Evolutionary conservation across 164 flowering plant genomes (phyloP).

Genomic region (Berberis vulgaris): DNA sequence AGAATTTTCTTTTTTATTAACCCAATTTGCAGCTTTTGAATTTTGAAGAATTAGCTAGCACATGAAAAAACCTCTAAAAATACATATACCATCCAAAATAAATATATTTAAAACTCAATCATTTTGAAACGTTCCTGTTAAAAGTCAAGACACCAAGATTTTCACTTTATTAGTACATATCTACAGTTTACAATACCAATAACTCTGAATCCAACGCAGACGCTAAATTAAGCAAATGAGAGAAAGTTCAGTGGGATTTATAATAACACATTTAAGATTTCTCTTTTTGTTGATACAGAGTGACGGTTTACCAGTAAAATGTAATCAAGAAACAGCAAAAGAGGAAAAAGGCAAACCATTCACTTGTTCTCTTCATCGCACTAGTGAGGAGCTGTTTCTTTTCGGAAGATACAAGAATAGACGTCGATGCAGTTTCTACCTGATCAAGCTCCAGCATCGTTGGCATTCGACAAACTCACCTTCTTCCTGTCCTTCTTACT

Average conservation of each 20-base stretch:
- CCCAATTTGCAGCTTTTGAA: no score
- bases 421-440: constrained; percentile 16
- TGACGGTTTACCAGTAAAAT: neutral
- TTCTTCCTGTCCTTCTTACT: constrained; percentile 13
- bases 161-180: neutral
- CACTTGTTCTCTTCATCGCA: constrained; percentile 84
- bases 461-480: constrained; percentile 13
- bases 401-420: constrained; percentile 33
- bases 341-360: constrained; percentile 42
- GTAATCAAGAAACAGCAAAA: constrained; percentile 3
- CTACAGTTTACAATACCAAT: neutral
- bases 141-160: no score
- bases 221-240: neutral
- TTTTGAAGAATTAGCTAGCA: no score
- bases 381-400: constrained; percentile 57
- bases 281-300: no score
- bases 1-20: neutral
- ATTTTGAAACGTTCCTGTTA: no score
- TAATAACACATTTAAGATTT: neutral
- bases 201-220: neutral
- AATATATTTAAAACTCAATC: no score
- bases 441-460: constrained; percentile 39
- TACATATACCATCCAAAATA: no score
- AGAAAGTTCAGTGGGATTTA: neutral
- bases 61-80: no score